Conservation (phyloP, 352 stramenopile genomes). For the Phytophthora sojae region DNA sequence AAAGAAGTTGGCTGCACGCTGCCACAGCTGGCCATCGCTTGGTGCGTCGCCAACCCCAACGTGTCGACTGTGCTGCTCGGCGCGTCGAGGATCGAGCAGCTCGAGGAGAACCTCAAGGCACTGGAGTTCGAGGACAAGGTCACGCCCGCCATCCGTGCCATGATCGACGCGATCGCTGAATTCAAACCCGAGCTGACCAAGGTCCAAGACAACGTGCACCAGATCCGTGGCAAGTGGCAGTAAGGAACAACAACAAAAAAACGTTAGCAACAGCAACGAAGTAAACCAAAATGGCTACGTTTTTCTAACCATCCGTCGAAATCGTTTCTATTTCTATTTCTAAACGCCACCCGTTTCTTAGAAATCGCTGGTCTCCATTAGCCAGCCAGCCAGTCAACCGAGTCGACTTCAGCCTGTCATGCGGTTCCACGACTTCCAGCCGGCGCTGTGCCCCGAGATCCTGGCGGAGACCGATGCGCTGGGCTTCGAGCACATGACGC, state of each 20-base stretch:
- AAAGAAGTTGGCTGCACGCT: slow-evolving; percentile 59
- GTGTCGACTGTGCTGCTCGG: slow-evolving; percentile 66
- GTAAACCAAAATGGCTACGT: background rate
- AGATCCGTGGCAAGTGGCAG: slow-evolving; percentile 44
- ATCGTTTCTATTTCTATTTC: slow-evolving; percentile 5
- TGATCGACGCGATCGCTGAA: slow-evolving; percentile 62
- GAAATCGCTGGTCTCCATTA: background rate
- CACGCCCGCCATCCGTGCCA: slow-evolving; percentile 58
- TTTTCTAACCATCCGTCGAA: background rate
- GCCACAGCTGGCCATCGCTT: slow-evolving; percentile 62
- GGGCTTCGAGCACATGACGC: slow-evolving; percentile 92
- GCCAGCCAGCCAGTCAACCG: slow-evolving; percentile 12
- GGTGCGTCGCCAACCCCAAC: slow-evolving; percentile 62
- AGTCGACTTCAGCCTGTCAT: slow-evolving; percentile 32
- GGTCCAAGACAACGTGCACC: slow-evolving; percentile 38
- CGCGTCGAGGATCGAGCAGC: slow-evolving; percentile 59
- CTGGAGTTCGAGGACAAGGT: slow-evolving; percentile 58
- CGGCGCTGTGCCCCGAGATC: slow-evolving; percentile 76
- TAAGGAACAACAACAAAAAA: slow-evolving; percentile 6
- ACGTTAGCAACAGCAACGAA: background rate
- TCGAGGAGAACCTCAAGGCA: slow-evolving; percentile 68
- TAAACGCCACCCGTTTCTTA: background rate
- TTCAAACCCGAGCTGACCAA: slow-evolving; percentile 49
- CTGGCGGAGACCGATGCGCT: slow-evolving; percentile 77
- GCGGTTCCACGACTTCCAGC: slow-evolving; percentile 87